A percentile compares a stretch with the other conserved stretches of the same genome.
phyloP scores from a whole-genome alignment of 2,329 filamentous ascomycete genomes.

The Arthrobotrys musiformis region DNA sequence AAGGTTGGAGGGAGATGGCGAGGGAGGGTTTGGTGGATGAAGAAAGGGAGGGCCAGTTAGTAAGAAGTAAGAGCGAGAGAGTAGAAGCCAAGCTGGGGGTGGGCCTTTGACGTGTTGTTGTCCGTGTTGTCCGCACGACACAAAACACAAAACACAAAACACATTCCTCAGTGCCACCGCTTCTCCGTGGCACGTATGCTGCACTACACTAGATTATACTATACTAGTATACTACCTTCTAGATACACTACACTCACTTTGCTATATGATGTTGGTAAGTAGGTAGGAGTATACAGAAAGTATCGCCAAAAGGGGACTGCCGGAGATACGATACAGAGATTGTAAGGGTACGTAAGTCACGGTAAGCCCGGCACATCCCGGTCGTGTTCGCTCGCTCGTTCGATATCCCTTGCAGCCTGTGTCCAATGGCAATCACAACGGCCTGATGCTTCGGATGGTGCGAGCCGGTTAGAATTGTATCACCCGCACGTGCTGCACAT shows the following conservation, averaged over 20 bases:
- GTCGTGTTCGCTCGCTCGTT: not conserved
- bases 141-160: conserved; percentile 13
- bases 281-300: no score
- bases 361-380: conserved; percentile 7
- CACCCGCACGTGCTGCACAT: no score
- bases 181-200: no score
- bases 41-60: not conserved
- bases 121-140: not conserved
- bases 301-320: no score
- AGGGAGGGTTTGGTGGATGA: no score
- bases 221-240: not conserved
- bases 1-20: no score
- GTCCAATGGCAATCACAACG: not conserved
- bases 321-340: no score
- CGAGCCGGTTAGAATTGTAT: no score
- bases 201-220: not conserved
- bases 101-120: not conserved
- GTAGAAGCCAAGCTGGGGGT: no score
- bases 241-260: no score
- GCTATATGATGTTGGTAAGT: no score
- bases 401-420: no score
- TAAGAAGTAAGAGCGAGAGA: not conserved
- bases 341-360: not conserved
- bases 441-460: not conserved
- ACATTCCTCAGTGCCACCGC: not conserved